Evolutionary conservation across 495 filamentous ascomycete genomes (phyloP), one percentile per base, ranked within the genome.

Genomic region (Daldinia vernicosa): DNA sequence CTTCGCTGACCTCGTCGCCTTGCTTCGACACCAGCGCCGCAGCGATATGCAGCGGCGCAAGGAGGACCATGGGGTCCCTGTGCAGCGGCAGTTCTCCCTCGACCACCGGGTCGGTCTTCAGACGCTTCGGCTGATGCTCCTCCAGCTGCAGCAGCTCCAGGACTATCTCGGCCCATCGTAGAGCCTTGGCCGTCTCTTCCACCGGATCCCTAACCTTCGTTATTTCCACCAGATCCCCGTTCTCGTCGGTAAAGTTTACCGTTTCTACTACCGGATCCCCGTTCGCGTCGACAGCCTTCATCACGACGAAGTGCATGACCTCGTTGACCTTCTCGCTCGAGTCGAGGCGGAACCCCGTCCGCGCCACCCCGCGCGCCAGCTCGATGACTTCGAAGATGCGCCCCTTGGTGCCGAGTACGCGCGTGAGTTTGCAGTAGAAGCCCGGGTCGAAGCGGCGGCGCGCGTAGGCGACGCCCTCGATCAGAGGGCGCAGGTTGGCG

Each of bases 401-500:
- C 61, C 82, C 83, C 28, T 79, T 74, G 8, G 58, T 1, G 32
- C 76, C 80, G 6, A 83, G 80, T 30, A 70, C 71, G 15, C 84
- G 81, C 17, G 86, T 68, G 17, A 88, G 61, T 71, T 80, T 81
- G 66, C 75, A 55, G 73, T 77, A 80, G 12, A 81, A 67, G 9
- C 60, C 11, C 0, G 39, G 22, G 1, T 56, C 61, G 28, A 89
- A 37, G 11, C 40, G 58, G 14, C 82, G 79, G 22, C 80, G 63
- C 3, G 88, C 77, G 60, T 81, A 79, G 63, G 45, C 56, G n/a
- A 90, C 69, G 14, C 89, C 92, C 24, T 83, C 80, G 43, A 93
- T 75, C 22, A 93, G 77, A 3, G 81, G 82, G 2, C 81, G 76
- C 37, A 93, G 76, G 79, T 89, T 90, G 19, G 82, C 76, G 79